Conservation (phyloP, 495 filamentous ascomycete species). For the Podospora tetraspora region DNA sequence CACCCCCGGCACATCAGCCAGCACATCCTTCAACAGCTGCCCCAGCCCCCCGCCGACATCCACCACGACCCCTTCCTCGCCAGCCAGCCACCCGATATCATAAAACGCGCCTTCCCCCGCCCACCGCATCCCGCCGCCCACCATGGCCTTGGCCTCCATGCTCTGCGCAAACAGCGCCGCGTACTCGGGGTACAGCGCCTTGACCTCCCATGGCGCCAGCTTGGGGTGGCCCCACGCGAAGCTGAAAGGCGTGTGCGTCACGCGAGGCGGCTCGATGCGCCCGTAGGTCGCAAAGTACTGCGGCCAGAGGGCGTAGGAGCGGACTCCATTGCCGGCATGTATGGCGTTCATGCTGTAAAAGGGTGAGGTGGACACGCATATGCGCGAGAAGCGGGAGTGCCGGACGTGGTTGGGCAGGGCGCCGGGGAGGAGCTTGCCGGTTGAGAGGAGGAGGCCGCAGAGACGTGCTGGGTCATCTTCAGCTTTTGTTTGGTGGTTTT, state of each 20-base stretch:
- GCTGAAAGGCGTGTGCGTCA: slow-evolving; percentile 24
- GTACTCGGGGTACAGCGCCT: slow-evolving; percentile 24
- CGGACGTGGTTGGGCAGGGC: slow-evolving; percentile 12
- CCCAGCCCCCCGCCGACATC: slow-evolving; percentile 49
- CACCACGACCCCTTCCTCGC: slow-evolving; percentile 33
- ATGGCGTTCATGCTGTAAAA: slow-evolving; percentile 18
- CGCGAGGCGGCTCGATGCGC: slow-evolving; percentile 16
- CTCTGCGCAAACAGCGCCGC: slow-evolving; percentile 13
- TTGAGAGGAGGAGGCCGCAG: slow-evolving; percentile 18
- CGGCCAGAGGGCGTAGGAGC: slow-evolving; percentile 24
- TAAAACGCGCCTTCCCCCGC: slow-evolving; percentile 17
- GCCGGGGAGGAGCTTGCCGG: slow-evolving; percentile 15
- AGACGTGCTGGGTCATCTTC: slow-evolving; percentile 16
- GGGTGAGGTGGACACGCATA: slow-evolving; percentile 18
- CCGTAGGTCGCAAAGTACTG: slow-evolving; percentile 25
- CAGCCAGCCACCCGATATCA: slow-evolving; percentile 23
- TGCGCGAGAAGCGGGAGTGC: slow-evolving; percentile 24
- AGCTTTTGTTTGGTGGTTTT: not conserved
- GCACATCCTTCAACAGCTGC: slow-evolving; percentile 38
- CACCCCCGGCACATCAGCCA: slow-evolving; percentile 27
- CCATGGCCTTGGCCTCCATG: slow-evolving; percentile 23
- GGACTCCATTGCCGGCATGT: slow-evolving; percentile 26
- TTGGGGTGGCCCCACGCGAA: slow-evolving; percentile 27
- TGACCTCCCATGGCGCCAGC: slow-evolving; percentile 28
- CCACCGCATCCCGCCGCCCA: slow-evolving; percentile 18